Conservation (phyloP, 805 yeast genomes). For the Sugiyamaella americana region DNA sequence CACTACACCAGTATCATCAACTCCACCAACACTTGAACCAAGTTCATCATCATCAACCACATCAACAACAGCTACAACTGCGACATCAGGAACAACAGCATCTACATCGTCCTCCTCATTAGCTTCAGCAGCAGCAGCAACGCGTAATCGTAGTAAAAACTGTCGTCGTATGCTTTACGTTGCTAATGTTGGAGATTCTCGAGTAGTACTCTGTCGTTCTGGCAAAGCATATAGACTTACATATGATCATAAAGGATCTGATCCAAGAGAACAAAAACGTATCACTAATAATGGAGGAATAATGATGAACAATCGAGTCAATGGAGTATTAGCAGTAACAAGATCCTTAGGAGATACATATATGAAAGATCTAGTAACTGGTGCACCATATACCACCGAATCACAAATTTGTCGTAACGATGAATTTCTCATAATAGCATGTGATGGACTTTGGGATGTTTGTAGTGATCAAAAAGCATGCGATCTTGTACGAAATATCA, state of each 20-base stretch:
- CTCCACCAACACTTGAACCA: too few species aligned
- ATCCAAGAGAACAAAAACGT: conserved; percentile 66
- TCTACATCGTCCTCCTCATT: background rate
- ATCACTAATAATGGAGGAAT: conserved; percentile 78
- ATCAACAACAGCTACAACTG: background rate
- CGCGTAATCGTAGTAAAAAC: background rate
- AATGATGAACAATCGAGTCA: conserved; percentile 83
- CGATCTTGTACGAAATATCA: conserved; percentile 50
- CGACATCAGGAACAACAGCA: background rate
- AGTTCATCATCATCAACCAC: background rate
- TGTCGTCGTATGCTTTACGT: conserved; percentile 67
- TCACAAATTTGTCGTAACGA: conserved; percentile 65
- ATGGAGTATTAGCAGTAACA: conserved; percentile 92
- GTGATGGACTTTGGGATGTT: conserved; percentile 98
- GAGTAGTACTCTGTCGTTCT: conserved; percentile 71
- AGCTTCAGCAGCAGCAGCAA: background rate
- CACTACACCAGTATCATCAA: background rate
- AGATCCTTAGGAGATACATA: conserved; percentile 91
- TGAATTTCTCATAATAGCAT: conserved; percentile 80
- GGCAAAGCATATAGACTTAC: conserved; percentile 73
- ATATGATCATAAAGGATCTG: conserved; percentile 92
- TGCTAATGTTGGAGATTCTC: conserved; percentile 92
- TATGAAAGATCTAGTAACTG: conserved; percentile 82
- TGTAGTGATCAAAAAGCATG: conserved; percentile 80
- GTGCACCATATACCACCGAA: conserved; percentile 87